A percentile compares a stretch with the other conserved stretches of the same genome.
Evolutionary conservation across 805 yeast species (phyloP).

Genomic region (Wickerhamiella lipophila): DNA sequence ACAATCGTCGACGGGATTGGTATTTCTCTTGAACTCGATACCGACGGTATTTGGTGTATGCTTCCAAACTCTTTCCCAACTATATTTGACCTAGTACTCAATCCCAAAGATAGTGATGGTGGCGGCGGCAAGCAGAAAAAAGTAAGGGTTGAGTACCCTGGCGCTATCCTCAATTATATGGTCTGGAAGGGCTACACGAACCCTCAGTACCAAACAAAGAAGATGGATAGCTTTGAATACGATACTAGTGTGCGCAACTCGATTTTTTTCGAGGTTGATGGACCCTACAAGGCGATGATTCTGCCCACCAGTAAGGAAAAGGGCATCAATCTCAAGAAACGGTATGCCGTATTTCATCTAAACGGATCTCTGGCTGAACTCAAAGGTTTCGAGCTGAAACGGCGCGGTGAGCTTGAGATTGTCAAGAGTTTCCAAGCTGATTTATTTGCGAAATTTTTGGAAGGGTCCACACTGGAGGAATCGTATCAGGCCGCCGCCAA

Average conservation of each 20-base stretch:
- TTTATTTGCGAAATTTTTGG: conserved; percentile 78
- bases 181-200: conserved; percentile 89
- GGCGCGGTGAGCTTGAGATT: conserved; percentile 90
- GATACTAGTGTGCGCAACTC: conserved; percentile 78
- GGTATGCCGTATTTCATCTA: conserved; percentile 93
- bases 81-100: conserved; percentile 26
- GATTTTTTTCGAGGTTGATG: conserved; percentile 95
- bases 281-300: conserved; percentile 96
- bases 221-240: conserved; percentile 57
- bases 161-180: conserved; percentile 87
- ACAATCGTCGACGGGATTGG: conserved; percentile 84
- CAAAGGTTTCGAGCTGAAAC: conserved; percentile 90
- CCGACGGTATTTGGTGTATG: conserved; percentile 99
- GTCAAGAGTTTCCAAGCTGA: conserved; percentile 93
- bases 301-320: conserved; percentile 95
- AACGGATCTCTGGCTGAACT: conserved; percentile 91
- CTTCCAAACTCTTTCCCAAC: conserved; percentile 90
- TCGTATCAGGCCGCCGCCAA: conserved; percentile 84
- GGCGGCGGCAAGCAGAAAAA: conserved; percentile 47
- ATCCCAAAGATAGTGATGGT: background rate
- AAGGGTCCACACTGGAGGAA: conserved; percentile 62
- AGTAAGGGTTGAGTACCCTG: conserved; percentile 73
- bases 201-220: conserved; percentile 81
- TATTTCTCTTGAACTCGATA: conserved; percentile 88
- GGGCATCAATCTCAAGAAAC: conserved; percentile 88